Evolutionary conservation across 768 basidiomycete species (phyloP).

Genomic region (Podaxis sp.): DNA sequence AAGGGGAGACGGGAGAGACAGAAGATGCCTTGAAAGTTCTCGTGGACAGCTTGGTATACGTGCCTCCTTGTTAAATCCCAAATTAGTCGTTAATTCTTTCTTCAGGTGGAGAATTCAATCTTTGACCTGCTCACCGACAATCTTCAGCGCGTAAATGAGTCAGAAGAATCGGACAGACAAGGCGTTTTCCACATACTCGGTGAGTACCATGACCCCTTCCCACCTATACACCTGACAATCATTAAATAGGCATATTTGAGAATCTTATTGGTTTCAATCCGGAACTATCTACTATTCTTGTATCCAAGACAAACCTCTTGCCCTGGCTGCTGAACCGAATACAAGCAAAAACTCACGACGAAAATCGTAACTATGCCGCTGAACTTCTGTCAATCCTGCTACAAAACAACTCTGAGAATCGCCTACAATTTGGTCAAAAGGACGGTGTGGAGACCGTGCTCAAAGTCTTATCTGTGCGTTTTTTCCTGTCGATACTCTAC

Average conservation of each 20-base stretch:
- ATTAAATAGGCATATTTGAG: conserved; percentile 75
- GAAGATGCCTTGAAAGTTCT: conserved; percentile 71
- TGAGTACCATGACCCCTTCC: conserved; percentile 18
- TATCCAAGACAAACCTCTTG: conserved; percentile 70
- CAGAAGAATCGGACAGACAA: conserved; percentile 85
- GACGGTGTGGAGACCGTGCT: conserved; percentile 78
- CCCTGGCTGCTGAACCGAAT: conserved; percentile 79
- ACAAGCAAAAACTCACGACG: conserved; percentile 69
- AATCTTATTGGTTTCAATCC: conserved; percentile 88
- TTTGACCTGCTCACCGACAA: conserved; percentile 90
- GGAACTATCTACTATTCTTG: conserved; percentile 61
- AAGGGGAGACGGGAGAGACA: conserved; percentile 50
- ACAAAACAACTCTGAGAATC: conserved; percentile 67
- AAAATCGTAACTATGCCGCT: conserved; percentile 90
- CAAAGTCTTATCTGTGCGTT: conserved; percentile 74
- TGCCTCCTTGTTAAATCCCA: neutral
- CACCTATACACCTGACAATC: neutral
- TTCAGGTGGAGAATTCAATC: conserved; percentile 75
- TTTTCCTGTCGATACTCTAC: neutral
- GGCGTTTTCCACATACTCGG: conserved; percentile 94
- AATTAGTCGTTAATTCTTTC: neutral
- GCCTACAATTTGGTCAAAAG: conserved; percentile 60
- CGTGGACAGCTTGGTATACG: conserved; percentile 69
- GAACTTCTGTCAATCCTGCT: conserved; percentile 91
- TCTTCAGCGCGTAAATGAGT: conserved; percentile 81